Evolutionary conservation across 192 early-diverging fungal species (phyloP).

Genomic region (Coemansia nantahalensis): DNA sequence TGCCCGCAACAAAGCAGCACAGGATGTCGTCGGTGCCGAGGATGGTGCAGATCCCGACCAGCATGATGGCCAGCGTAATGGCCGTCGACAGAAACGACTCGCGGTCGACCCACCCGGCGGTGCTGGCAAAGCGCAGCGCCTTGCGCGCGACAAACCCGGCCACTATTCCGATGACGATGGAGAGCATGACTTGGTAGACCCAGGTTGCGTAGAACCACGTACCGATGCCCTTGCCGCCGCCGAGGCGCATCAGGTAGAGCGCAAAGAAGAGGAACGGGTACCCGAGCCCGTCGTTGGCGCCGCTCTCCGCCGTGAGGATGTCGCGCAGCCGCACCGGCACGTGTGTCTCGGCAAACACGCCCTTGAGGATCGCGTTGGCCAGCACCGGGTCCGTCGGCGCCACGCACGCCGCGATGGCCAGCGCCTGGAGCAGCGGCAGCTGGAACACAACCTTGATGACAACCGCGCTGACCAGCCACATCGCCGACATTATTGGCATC

Average conservation of each 20-base stretch:
- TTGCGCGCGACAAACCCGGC: constrained; percentile 70
- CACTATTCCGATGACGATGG: constrained; percentile 65
- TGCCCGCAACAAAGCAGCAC: constrained; percentile 76
- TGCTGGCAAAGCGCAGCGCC: constrained; percentile 64
- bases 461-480: constrained; percentile 73
- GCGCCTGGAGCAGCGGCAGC: constrained; percentile 59
- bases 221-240: constrained; percentile 64
- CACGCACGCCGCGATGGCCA: constrained; percentile 79
- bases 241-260: constrained; percentile 61
- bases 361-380: constrained; percentile 92
- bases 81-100: constrained; percentile 80
- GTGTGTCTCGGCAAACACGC: constrained; percentile 88
- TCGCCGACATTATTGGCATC: constrained; percentile 74
- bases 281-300: constrained; percentile 85
- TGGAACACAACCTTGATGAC: constrained; percentile 61
- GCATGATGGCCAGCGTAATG: constrained; percentile 69
- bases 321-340: constrained; percentile 74
- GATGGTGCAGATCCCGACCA: constrained; percentile 70
- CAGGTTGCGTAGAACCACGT: constrained; percentile 77
- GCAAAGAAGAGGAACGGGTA: constrained; percentile 82
- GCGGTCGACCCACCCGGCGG: constrained; percentile 78
- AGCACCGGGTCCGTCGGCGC: constrained; percentile 95
- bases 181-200: constrained; percentile 75
- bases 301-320: constrained; percentile 76
- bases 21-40: constrained; percentile 74